Percentiles rank a stretch among this genome's conserved stretches.
Conservation (phyloP, 148 eudicot species). For the Drosera capensis region DNA sequence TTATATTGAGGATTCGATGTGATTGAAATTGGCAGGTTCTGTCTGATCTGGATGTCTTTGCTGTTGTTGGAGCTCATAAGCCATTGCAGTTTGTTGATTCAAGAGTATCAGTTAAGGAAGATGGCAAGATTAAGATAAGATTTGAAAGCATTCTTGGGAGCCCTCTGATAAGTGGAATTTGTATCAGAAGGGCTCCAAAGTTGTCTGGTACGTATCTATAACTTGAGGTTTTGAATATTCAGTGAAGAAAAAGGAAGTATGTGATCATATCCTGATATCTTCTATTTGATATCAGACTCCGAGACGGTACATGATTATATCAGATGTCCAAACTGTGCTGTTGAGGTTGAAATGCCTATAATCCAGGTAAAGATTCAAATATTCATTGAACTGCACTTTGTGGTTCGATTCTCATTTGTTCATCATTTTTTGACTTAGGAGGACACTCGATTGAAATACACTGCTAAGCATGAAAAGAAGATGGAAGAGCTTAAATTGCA, state of each 20-base stretch:
- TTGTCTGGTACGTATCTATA: slow-evolving; percentile 26
- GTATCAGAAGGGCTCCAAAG: slow-evolving; percentile 63
- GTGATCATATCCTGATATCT: not conserved
- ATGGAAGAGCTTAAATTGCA: slow-evolving; percentile 58
- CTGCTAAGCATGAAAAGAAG: slow-evolving; percentile 70
- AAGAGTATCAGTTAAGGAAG: slow-evolving; percentile 48
- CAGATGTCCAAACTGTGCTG: slow-evolving; percentile 52
- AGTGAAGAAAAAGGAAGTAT: not conserved
- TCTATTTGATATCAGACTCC: slow-evolving; percentile 20
- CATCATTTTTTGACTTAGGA: slow-evolving; percentile 12
- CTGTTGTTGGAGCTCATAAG: slow-evolving; percentile 87
- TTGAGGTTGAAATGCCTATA: slow-evolving; percentile 50
- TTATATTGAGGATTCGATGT: not conserved
- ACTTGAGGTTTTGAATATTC: not conserved
- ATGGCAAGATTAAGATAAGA: slow-evolving; percentile 38
- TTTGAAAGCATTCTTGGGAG: slow-evolving; percentile 77
- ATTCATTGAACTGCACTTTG: not conserved
- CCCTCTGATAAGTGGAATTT: slow-evolving; percentile 72
- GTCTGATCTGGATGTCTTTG: slow-evolving; percentile 76
- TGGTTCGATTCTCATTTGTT: not conserved
- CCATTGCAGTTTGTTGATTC: slow-evolving; percentile 67
- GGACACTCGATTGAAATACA: slow-evolving; percentile 28
- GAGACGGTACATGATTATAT: slow-evolving; percentile 23
- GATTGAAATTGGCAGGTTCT: slow-evolving; percentile 39
- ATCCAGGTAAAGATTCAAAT: slow-evolving; percentile 39